Evolutionary conservation across 306 rosid genomes (phyloP).

Genomic region (Casuarina glauca): DNA sequence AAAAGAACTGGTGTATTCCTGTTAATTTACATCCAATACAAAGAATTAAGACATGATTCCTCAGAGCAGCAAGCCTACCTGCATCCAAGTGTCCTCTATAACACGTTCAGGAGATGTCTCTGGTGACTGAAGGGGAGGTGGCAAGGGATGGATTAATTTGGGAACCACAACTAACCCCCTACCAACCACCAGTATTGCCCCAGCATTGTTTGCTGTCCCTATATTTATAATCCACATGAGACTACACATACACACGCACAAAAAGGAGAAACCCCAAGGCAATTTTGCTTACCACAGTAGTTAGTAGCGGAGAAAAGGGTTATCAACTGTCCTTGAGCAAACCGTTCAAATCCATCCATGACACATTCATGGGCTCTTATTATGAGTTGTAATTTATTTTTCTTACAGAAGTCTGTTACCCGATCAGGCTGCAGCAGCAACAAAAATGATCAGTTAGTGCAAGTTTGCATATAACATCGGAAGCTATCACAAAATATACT

Average conservation of each 20-base stretch:
- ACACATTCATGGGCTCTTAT: slow-evolving; percentile 99
- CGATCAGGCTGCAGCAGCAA: slow-evolving; percentile 89
- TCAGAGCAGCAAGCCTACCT: slow-evolving; percentile 48
- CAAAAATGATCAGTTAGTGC: slow-evolving; percentile 11
- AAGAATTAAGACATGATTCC: not conserved
- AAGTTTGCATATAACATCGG: slow-evolving; percentile 6
- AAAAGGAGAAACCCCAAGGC: slow-evolving; percentile 10
- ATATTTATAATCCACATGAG: slow-evolving; percentile 28
- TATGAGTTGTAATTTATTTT: slow-evolving; percentile 90
- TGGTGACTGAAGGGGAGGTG: slow-evolving; percentile 96
- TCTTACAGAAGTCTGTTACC: slow-evolving; percentile 93
- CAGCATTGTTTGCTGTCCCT: slow-evolving; percentile 99
- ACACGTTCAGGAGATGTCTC: slow-evolving; percentile 96
- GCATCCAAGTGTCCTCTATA: slow-evolving; percentile 95
- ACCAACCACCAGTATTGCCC: slow-evolving; percentile 96
- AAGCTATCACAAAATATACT: not conserved
- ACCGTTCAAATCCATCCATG: slow-evolving; percentile 98
- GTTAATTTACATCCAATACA: slow-evolving; percentile 4
- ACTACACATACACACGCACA: slow-evolving; percentile 20
- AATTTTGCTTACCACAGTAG: slow-evolving; percentile 77
- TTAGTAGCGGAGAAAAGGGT: slow-evolving; percentile 99
- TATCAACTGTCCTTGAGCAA: slow-evolving; percentile 97
- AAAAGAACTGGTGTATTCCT: slow-evolving; percentile 5
- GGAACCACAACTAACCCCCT: slow-evolving; percentile 99
- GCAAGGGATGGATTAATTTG: slow-evolving; percentile 92